Conservation (phyloP, 2,329 filamentous ascomycete genomes). For the Beauveria pseudobassiana region DNA sequence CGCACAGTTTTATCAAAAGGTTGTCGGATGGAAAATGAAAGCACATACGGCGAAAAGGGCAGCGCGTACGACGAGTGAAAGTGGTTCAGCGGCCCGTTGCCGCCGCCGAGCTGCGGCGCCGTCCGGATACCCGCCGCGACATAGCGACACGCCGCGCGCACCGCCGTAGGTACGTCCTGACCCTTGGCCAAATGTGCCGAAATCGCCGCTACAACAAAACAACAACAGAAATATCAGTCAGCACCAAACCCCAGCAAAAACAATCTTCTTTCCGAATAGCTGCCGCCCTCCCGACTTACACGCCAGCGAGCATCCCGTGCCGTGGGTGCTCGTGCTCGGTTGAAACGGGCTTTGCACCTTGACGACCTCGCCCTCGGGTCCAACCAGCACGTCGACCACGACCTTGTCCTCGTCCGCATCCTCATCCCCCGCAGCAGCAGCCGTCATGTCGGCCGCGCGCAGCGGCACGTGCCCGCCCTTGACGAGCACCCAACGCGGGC, state of each 20-base stretch:
- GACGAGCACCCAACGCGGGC: constrained; percentile 72
- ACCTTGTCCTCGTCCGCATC: constrained; percentile 53
- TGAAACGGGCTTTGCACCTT: constrained; percentile 66
- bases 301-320: constrained; percentile 88
- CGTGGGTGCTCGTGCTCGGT: constrained; percentile 75
- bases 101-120: constrained; percentile 55
- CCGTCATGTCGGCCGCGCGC: constrained; percentile 43
- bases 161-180: constrained; percentile 47
- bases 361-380: constrained; percentile 45
- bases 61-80: constrained; percentile 64
- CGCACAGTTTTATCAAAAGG: not conserved
- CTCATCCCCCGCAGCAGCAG: constrained; percentile 50
- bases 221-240: not conserved
- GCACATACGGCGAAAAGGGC: constrained; percentile 57
- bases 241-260: not conserved
- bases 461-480: constrained; percentile 83
- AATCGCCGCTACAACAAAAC: constrained; percentile 51
- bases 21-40: not conserved
- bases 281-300: constrained; percentile 44
- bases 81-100: constrained; percentile 69
- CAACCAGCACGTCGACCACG: constrained; percentile 72
- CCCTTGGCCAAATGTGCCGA: constrained; percentile 63
- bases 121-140: constrained; percentile 63
- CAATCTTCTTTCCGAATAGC: too few species aligned
- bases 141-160: constrained; percentile 62